Conservation (phyloP, 257 asterid species). For the Capsicum chinense region DNA sequence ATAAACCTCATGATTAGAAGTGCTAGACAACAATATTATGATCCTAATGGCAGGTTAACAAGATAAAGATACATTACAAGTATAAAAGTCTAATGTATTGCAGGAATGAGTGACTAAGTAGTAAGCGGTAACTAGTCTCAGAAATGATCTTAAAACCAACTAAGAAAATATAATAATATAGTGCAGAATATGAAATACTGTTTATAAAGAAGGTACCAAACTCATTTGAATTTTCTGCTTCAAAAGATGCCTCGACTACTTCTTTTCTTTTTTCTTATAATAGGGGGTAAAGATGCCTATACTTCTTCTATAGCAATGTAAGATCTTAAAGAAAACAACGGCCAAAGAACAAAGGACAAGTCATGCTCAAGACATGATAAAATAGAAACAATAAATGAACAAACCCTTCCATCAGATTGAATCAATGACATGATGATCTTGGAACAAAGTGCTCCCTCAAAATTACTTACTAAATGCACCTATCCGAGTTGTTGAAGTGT, state of each 20-base stretch:
- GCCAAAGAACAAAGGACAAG: not conserved
- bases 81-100: conserved; percentile 1
- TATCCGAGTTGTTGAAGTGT: not conserved
- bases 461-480: not conserved
- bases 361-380: not conserved
- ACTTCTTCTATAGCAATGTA: conserved; percentile 21
- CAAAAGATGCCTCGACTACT: not conserved
- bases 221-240: not conserved
- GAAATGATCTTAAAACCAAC: not conserved
- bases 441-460: conserved; percentile 4
- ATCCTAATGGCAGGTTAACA: conserved; percentile 3
- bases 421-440: conserved; percentile 6
- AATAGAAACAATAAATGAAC: not conserved
- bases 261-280: not conserved
- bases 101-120: not conserved
- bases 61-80: conserved; percentile 25
- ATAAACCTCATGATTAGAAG: conserved; percentile 24
- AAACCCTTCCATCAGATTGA: conserved; percentile 5
- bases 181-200: conserved; percentile 19
- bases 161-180: not conserved
- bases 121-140: conserved; percentile 21
- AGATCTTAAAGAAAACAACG: conserved; percentile 18
- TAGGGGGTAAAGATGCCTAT: not conserved
- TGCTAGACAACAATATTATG: conserved; percentile 16
- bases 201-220: conserved; percentile 13